Evolutionary conservation across 768 basidiomycete species (phyloP), one percentile per base, ranked within the genome.

Genomic region (Gloeophyllum trabeum): DNA sequence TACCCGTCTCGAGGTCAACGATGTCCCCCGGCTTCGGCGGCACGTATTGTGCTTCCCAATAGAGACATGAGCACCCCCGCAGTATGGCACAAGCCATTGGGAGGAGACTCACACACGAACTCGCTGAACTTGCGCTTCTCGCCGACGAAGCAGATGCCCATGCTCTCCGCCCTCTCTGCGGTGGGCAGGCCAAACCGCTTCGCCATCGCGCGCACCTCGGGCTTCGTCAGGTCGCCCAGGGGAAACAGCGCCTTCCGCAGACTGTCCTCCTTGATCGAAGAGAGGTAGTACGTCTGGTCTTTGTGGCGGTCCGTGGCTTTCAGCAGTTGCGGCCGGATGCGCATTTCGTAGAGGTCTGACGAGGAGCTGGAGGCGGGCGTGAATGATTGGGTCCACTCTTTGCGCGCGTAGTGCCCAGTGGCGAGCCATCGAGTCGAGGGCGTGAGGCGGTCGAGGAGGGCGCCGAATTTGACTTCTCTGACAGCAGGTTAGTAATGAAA

Each of bases 101-200:
- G 10, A 32, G 18, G 21, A 21, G 19, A 60, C 73, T 47, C 46
- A 84, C 88, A 73, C 39, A 93, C 58, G 54, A 93, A 97, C 6
- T 73, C 61, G 21, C 69, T 65, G 49, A 94, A 93, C 38, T 64
- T 71, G 6, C 69, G 66, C 52, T 81, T 77, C 54, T 92, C 76
- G 4, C 92, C 93, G 1, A 98, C 79, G 48, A 98, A 98, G 54
- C 93, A 98, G 14, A 98, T 72, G 0, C 93, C 93, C 77, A 94
- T 91, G 58, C 87, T 91, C 54, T 98, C 93, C 14, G 68, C 70
- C 45, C 88, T 70, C 2, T 73, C 66, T 0, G 88, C 86, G 2
- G 81, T 91, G 3, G 81, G 79, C 16, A 97, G 59, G 1, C 57
- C 61, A 55, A 72, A 73, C 24, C 72, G 55, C 6, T 59, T 59